Base-by-base conservation (phyloP, 805 yeast genomes). In the Trichomonascus vanleenenianus region DNA sequence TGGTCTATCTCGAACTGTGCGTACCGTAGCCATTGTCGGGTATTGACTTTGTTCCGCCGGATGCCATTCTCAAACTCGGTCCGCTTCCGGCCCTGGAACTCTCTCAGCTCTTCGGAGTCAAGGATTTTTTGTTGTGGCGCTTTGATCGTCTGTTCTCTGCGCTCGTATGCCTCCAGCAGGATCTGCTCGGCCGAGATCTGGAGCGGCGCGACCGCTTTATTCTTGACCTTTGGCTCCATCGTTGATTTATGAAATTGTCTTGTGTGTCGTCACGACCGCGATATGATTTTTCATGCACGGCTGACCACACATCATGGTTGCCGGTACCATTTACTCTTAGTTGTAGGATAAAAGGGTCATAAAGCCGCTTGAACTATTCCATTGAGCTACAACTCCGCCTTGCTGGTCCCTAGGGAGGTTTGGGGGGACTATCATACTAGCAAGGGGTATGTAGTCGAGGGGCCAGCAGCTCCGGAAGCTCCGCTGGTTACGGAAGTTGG, bases 11-110 rank as follows among this genome's bases (percentile, higher is more conserved):
- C 98, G 76, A 88, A 86, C 48, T 75, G 76, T 0, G 96, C 97
- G 62, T 91, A 93, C 46, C 96, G 70, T 60, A 86, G 72, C 96
- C 97, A 93, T 60, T 88, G 95, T 1, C 86, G 83, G 56, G 76
- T 72, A 57, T 87, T 88, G 31, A 83, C 74, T 48, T 95, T 68
- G 60, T 91, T 91, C 53, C 93, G 74, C 54, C 93, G 78, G 44
- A 93, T 65, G n/a, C 89, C 94, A 53, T 81, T 81, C 64, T 93
- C 97, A 60, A 71, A 91, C 53, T 85, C 96, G 30, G 75, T 73
- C 49, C 98, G 68, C 54, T 84, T 86, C 20, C 88, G 68, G 20
- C 83, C 72, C 60, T 87, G 96, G 48, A 66, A 73, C 52, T 86
- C 91, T 39, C 74, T 71, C 14, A 85, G 72, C 64, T 91, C 97